These are phyloP conservation scores for Aspergillus aculeatus DNA, from an alignment of 2,329 filamentous ascomycete species.

Conservation along the genomic window DNA sequence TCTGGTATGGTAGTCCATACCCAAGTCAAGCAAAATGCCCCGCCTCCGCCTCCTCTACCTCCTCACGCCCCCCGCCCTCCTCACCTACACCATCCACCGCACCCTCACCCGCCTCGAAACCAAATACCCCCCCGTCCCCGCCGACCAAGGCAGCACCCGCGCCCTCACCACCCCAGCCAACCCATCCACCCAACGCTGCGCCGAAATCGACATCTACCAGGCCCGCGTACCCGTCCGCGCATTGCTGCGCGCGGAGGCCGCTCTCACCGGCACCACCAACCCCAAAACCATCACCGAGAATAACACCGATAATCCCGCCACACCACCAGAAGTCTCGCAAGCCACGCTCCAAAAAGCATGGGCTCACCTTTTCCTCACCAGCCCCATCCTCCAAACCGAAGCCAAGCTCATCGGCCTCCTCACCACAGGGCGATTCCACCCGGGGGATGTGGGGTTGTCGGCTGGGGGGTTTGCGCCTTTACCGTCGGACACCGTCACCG, in stretches of 20 bases:
- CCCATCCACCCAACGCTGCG: conserved; percentile 20
- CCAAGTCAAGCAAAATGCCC: not conserved
- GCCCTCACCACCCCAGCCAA: conserved; percentile 17
- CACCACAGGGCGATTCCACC: conserved; percentile 4
- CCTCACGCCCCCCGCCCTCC: conserved; percentile 15
- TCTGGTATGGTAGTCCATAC: no score
- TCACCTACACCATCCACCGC: conserved; percentile 22
- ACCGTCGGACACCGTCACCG: no score
- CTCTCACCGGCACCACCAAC: not conserved
- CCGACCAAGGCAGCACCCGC: conserved; percentile 18
- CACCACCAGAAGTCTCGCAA: no score
- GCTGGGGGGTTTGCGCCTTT: not conserved
- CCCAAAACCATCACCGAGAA: not conserved
- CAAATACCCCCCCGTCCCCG: conserved; percentile 25
- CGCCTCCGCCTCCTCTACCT: conserved; percentile 1
- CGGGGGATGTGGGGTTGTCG: conserved; percentile 21
- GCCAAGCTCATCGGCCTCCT: conserved; percentile 20
- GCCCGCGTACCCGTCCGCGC: conserved; percentile 21
- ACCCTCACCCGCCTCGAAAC: conserved; percentile 25
- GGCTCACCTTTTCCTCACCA: conserved; percentile 23
- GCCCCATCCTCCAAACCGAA: conserved; percentile 18
- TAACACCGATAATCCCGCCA: not conserved
- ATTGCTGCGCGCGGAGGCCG: conserved; percentile 7
- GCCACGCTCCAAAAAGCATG: conserved; percentile 21
- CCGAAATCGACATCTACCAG: conserved; percentile 28